Percentiles rank a stretch among this genome's conserved stretches.
phyloP scores from a whole-genome alignment of 352 stramenopile species.

The Aphanomyces astaci region DNA sequence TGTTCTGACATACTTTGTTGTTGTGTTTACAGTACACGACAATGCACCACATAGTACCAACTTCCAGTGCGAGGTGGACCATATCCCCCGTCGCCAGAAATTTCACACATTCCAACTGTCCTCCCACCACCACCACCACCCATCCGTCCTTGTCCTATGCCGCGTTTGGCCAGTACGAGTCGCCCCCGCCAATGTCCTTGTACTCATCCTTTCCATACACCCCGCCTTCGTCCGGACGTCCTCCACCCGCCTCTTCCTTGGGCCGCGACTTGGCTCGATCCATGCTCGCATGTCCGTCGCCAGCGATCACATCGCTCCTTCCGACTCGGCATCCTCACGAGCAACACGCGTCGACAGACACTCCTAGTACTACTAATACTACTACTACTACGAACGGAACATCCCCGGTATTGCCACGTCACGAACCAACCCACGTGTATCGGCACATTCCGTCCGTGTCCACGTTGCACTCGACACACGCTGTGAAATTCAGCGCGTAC shows the following conservation, averaged over 20 bases:
- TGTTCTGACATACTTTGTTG: no score
- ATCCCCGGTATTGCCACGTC: no score
- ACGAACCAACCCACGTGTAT: no score
- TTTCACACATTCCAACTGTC: no score
- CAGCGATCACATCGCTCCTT: not conserved
- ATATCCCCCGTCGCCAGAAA: no score
- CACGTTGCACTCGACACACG: not conserved
- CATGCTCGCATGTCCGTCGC: not conserved
- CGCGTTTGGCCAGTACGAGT: not conserved
- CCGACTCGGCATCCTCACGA: not conserved
- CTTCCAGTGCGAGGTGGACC: no score
- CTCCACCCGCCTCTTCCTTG: not conserved
- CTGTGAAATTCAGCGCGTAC: constrained; percentile 31
- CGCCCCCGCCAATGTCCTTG: not conserved
- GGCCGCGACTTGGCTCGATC: not conserved
- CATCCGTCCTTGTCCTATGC: not conserved
- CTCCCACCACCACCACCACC: no score
- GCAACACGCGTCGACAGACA: no score
- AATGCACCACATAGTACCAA: no score
- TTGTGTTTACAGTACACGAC: no score
- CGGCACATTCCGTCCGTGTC: not conserved
- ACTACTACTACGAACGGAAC: no score
- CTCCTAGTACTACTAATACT: no score
- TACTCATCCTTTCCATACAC: not conserved
- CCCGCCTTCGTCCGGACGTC: not conserved